phyloP scores from a whole-genome alignment of 768 basidiomycete genomes.

The Cubamyces sp. region DNA sequence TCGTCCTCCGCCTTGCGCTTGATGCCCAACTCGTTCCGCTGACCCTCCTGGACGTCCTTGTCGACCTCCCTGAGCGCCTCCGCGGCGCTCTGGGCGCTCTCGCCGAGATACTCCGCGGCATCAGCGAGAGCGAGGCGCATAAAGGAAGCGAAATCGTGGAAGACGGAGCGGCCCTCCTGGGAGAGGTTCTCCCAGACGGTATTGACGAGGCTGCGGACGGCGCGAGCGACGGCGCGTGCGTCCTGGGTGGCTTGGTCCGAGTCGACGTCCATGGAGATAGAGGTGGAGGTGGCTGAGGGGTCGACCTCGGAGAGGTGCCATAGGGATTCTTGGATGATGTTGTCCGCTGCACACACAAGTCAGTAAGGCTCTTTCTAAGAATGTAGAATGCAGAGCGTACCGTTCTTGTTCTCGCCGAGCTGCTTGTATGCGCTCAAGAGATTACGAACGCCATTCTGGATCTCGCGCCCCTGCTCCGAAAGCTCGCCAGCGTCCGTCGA shows the following conservation, averaged over 20 bases:
- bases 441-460: constrained; percentile 53
- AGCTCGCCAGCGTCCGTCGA: constrained; percentile 45
- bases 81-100: constrained; percentile 54
- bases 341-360: constrained; percentile 51
- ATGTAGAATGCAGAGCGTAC: constrained; percentile 37
- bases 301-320: constrained; percentile 68
- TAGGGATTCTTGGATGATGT: constrained; percentile 64
- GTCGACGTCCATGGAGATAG: constrained; percentile 37
- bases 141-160: constrained; percentile 69
- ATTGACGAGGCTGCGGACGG: constrained; percentile 54
- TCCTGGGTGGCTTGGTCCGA: constrained; percentile 54
- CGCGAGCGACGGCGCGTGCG: constrained; percentile 49
- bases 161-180: constrained; percentile 55
- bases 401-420: constrained; percentile 59
- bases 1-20: constrained; percentile 52
- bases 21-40: constrained; percentile 60
- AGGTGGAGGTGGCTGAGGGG: constrained; percentile 42
- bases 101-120: constrained; percentile 61
- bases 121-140: constrained; percentile 67
- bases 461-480: constrained; percentile 55
- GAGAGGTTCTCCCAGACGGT: constrained; percentile 57
- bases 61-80: constrained; percentile 58
- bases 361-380: background rate
- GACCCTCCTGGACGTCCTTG: constrained; percentile 59
- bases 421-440: constrained; percentile 63